These are phyloP conservation scores for Prunus mira DNA, from an alignment of 306 rosid genomes.

Conservation along the genomic window DNA sequence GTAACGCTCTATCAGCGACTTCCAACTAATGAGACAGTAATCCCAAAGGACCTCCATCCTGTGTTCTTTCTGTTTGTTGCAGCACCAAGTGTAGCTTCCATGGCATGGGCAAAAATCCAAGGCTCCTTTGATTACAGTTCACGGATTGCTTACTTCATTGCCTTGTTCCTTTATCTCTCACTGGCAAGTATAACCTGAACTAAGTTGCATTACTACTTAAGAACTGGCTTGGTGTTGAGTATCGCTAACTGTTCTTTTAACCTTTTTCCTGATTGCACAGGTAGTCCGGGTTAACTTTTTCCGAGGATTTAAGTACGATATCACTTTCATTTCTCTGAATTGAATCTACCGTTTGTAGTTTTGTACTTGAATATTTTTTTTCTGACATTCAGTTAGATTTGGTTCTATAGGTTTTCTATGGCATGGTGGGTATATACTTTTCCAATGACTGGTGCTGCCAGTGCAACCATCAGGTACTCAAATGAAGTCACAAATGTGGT, in stretches of 20 bases:
- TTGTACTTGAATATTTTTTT: neutral
- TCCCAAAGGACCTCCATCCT: constrained; percentile 91
- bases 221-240: too few relatives aligned
- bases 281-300: constrained; percentile 78
- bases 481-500: constrained; percentile 47
- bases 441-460: constrained; percentile 98
- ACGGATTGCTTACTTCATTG: constrained; percentile 70
- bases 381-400: constrained; percentile 22
- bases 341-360: too few relatives aligned
- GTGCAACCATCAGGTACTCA: constrained; percentile 85
- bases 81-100: constrained; percentile 92
- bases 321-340: neutral
- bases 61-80: constrained; percentile 92
- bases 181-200: constrained; percentile 41
- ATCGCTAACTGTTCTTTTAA: neutral
- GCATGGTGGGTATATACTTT: constrained; percentile 99
- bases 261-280: constrained; percentile 41
- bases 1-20: constrained; percentile 93
- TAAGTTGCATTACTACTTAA: neutral
- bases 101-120: constrained; percentile 87
- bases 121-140: constrained; percentile 77
- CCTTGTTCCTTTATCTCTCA: constrained; percentile 84
- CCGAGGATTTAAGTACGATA: constrained; percentile 72
- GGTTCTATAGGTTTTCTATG: constrained; percentile 63
- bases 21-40: constrained; percentile 68